Conservation (phyloP, 345 rosid genomes). For the Bruguiera parviflora region DNA sequence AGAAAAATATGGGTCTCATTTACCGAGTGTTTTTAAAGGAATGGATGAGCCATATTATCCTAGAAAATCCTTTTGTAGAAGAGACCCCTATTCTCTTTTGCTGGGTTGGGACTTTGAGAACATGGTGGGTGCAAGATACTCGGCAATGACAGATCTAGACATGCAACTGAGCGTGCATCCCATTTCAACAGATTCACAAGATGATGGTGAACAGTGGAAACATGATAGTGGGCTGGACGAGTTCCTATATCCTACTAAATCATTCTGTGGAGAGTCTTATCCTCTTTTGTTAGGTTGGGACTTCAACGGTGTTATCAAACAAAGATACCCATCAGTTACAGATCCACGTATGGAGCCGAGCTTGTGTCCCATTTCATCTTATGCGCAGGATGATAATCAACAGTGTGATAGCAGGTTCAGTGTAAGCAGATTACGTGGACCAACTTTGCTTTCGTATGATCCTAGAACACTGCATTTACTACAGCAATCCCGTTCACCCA, state of each 20-base stretch:
- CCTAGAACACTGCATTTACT: constrained; percentile 22
- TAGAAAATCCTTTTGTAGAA: constrained; percentile 7
- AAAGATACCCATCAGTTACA: too few relatives aligned
- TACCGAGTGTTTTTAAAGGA: constrained; percentile 24
- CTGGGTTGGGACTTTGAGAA: constrained; percentile 45
- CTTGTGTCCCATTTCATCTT: too few relatives aligned
- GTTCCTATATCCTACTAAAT: too few relatives aligned
- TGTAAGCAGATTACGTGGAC: constrained; percentile 23
- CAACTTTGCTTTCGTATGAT: constrained; percentile 26
- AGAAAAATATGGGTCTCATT: constrained; percentile 26
- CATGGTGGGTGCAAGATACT: constrained; percentile 31
- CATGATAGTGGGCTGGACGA: constrained; percentile 20
- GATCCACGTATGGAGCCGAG: too few relatives aligned
- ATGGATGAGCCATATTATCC: constrained; percentile 19
- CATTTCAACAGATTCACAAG: constrained; percentile 19
- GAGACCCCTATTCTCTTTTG: constrained; percentile 29
- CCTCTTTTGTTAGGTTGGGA: too few relatives aligned
- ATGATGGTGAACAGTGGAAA: constrained; percentile 26
- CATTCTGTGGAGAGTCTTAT: too few relatives aligned
- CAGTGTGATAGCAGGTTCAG: constrained; percentile 22
- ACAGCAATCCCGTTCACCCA: constrained; percentile 18
- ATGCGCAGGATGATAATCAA: too few relatives aligned
- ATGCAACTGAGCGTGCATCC: constrained; percentile 36
- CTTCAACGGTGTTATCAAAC: too few relatives aligned
- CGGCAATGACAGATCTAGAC: constrained; percentile 22